phyloP scores from a whole-genome alignment of 495 filamentous ascomycete species.

The Melanomma pulvis-pyrius region DNA sequence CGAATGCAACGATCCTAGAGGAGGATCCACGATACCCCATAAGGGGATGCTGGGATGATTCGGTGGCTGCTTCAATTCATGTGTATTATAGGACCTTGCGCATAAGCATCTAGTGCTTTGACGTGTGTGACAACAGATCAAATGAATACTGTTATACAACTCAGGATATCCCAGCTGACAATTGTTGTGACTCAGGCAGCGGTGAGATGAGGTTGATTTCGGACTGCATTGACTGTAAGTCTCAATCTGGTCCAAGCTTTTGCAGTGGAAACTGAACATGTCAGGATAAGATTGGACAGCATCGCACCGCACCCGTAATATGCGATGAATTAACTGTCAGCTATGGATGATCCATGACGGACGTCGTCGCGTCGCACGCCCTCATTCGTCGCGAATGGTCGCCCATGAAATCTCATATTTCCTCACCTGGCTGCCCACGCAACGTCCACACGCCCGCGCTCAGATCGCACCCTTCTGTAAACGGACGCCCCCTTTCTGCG shows the following conservation, averaged over 20 bases:
- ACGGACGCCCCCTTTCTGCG: not conserved
- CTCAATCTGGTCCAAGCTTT: constrained; percentile 25
- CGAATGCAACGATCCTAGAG: constrained; percentile 12
- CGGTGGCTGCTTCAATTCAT: constrained; percentile 7
- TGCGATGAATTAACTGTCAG: not conserved
- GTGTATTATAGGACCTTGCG: constrained; percentile 26
- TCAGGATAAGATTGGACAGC: constrained; percentile 15
- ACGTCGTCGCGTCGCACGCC: not conserved
- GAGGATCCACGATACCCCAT: constrained; percentile 9
- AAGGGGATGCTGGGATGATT: constrained; percentile 1
- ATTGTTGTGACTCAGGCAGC: not conserved
- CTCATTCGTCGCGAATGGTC: not conserved
- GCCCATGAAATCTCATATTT: not conserved
- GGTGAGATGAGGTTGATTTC: constrained; percentile 8
- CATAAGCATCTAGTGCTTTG: constrained; percentile 22
- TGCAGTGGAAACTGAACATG: constrained; percentile 23
- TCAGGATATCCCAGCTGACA: not conserved
- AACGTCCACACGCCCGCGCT: not conserved
- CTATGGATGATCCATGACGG: constrained; percentile 15
- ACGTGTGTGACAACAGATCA: constrained; percentile 14
- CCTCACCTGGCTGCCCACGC: not conserved
- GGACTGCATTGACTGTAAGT: constrained; percentile 26
- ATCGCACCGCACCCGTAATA: not conserved
- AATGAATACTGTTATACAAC: constrained; percentile 24
- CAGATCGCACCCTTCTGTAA: not conserved